These are phyloP conservation scores for Aulographum hederae DNA, from an alignment of 2,329 filamentous ascomycete genomes.

Conservation along the genomic window DNA sequence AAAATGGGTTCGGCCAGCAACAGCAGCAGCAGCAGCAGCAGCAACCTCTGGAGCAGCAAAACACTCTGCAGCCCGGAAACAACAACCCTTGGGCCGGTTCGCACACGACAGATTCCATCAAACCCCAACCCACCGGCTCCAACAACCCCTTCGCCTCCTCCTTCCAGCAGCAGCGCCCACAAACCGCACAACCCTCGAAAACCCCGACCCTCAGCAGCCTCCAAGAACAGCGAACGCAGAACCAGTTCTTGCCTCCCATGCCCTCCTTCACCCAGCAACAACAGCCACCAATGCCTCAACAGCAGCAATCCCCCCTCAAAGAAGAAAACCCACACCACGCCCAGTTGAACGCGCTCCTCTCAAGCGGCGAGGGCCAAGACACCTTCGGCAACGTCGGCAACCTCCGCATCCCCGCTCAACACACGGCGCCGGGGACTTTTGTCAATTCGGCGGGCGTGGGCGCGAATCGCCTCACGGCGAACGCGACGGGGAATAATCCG, in stretches of 20 bases:
- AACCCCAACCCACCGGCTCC: conserved; percentile 77
- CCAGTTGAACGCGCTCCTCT: conserved; percentile 70
- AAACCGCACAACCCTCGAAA: conserved; percentile 38
- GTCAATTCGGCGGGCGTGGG: conserved; percentile 86
- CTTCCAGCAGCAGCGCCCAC: conserved; percentile 34
- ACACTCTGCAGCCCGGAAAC: conserved; percentile 54
- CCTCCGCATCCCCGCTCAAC: conserved; percentile 84
- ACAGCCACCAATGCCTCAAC: conserved; percentile 22
- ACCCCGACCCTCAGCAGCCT: conserved; percentile 58
- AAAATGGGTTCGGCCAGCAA: conserved; percentile 15
- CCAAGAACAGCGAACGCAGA: conserved; percentile 68
- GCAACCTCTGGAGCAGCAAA: conserved; percentile 37
- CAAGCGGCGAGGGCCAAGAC: conserved; percentile 81
- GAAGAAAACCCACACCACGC: conserved; percentile 41
- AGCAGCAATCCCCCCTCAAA: conserved; percentile 24
- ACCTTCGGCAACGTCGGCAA: conserved; percentile 97
- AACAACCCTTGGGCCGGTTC: conserved; percentile 84
- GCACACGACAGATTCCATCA: conserved; percentile 42
- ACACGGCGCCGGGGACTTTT: conserved; percentile 90
- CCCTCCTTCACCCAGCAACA: conserved; percentile 24
- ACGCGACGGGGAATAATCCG: conserved; percentile 65
- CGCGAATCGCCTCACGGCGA: conserved; percentile 49
- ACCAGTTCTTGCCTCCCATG: conserved; percentile 20
- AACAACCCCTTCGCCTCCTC: conserved; percentile 89
- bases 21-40: conserved; percentile 31